Base-by-base conservation (phyloP, 768 basidiomycete genomes). In the Jaapia argillacea region DNA sequence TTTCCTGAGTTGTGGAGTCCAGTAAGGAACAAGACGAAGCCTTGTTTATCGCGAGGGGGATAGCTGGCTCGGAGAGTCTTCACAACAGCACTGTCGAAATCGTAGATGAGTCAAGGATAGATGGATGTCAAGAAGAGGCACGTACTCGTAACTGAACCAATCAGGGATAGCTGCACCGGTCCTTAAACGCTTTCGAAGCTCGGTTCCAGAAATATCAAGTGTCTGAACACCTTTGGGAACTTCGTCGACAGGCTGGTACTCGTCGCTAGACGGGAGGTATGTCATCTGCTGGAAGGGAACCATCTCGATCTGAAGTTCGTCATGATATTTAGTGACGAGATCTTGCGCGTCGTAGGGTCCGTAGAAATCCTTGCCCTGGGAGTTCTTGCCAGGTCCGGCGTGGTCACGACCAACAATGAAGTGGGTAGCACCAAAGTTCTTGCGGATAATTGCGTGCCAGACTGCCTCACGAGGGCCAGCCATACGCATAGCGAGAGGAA, bases 401-500 rank as follows among this genome's bases (percentile, higher is more conserved):
- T 94, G 92, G 59, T 92, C 87, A 40, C 90, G 77, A 21, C 89
- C 91, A 52, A 93, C 88, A 52, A 92, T 93, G 64, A 99, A 97
- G 68, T 97, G 92, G 2, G 96, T 97, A 21, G 91, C 90, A 51
- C 96, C 96, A 63, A 79, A 97, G 70, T 99, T 99, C 69, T 96
- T 97, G 58, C 96, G 85, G 62, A 99, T 98, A 59, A 99, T 97
- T 18, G 96, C 89, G 57, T 98, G 92, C 96, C 96, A 99, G 38
- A 98, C 81, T 14, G 96, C 96, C 63, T 99, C 96, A 36, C 96
- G 76, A 3, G 96, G 96, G 24, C 96, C 96, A 27, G 87, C 96
- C 96, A 99, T 99, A 37, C 96, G 79, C 96, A 99, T 99, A 4
- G 94, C 94, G 42, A 99, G 75, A 39, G 96, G 96, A 5, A 99